Evolutionary conservation across 164 flowering plant genomes (phyloP).

Genomic region (Hamamelis virginiana): DNA sequence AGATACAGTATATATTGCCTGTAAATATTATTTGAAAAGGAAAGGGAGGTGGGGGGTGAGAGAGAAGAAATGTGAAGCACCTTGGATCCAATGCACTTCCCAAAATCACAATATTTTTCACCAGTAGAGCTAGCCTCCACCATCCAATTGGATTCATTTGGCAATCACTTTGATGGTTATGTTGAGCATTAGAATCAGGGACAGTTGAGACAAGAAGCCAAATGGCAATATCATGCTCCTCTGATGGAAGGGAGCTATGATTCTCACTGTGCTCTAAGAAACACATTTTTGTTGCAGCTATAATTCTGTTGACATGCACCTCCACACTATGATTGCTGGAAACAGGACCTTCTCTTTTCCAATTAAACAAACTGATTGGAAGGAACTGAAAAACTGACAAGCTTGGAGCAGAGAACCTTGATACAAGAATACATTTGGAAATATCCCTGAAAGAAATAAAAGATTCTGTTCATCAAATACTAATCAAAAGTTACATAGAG

Average conservation of each 20-base stretch:
- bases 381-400: conserved; percentile 41
- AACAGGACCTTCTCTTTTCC: conserved; percentile 35
- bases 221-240: conserved; percentile 50
- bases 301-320: conserved; percentile 34
- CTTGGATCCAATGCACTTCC: conserved; percentile 69
- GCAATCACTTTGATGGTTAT: conserved; percentile 21
- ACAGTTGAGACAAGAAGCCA: conserved; percentile 71
- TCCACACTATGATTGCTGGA: conserved; percentile 21
- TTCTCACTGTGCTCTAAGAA: conserved; percentile 25
- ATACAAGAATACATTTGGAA: conserved; percentile 44
- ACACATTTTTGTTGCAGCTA: conserved; percentile 42
- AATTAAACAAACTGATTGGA: conserved; percentile 57
- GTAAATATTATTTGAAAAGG: background rate
- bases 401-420: conserved; percentile 61
- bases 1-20: background rate
- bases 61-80: conserved; percentile 30
- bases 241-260: conserved; percentile 22
- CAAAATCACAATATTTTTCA: conserved; percentile 51
- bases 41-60: too few species aligned
- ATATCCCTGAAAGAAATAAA: conserved; percentile 62
- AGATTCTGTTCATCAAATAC: background rate
- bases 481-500: background rate
- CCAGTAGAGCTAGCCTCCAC: conserved; percentile 81
- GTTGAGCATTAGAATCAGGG: conserved; percentile 34
- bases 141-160: conserved; percentile 27